phyloP scores from a whole-genome alignment of 192 early-diverging fungal genomes.

The Coemansia sp. region DNA sequence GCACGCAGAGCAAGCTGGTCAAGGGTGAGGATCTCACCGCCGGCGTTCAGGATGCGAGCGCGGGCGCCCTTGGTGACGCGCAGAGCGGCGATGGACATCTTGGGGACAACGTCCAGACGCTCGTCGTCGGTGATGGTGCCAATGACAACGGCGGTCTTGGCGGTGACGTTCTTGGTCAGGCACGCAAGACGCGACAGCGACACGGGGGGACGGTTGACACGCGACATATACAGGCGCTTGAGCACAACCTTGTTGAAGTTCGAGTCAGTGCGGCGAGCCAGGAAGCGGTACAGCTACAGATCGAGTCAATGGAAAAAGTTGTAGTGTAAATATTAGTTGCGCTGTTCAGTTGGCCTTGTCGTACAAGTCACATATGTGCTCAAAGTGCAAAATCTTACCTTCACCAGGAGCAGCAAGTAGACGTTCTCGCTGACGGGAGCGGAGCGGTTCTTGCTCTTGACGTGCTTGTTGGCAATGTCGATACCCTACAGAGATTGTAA shows the following conservation, averaged over 20 bases:
- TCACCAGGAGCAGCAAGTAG: constrained; percentile 98
- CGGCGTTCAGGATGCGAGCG: constrained; percentile 97
- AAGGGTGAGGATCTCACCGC: constrained; percentile 97
- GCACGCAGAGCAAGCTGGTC: constrained; percentile 99
- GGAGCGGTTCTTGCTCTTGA: constrained; percentile 88
- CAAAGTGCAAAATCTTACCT: constrained; percentile 49
- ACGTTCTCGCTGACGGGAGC: constrained; percentile 94
- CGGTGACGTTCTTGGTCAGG: constrained; percentile 76
- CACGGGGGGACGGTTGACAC: constrained; percentile 95
- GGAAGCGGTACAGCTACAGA: constrained; percentile 94
- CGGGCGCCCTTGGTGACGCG: constrained; percentile 95
- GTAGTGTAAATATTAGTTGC: not conserved
- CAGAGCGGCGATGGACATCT: constrained; percentile 95
- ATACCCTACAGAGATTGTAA: constrained; percentile 73
- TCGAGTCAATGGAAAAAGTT: not conserved
- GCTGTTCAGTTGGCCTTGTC: not conserved
- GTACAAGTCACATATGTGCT: not conserved
- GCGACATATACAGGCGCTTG: constrained; percentile 98
- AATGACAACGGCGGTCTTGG: constrained; percentile 94
- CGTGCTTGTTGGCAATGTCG: constrained; percentile 99
- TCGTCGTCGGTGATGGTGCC: constrained; percentile 97
- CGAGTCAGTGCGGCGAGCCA: constrained; percentile 98
- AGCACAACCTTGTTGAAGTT: constrained; percentile 99
- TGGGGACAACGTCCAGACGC: constrained; percentile 90
- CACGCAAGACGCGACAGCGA: constrained; percentile 87